phyloP scores from a whole-genome alignment of 148 eudicot genomes.

The Agrostemma githago region DNA sequence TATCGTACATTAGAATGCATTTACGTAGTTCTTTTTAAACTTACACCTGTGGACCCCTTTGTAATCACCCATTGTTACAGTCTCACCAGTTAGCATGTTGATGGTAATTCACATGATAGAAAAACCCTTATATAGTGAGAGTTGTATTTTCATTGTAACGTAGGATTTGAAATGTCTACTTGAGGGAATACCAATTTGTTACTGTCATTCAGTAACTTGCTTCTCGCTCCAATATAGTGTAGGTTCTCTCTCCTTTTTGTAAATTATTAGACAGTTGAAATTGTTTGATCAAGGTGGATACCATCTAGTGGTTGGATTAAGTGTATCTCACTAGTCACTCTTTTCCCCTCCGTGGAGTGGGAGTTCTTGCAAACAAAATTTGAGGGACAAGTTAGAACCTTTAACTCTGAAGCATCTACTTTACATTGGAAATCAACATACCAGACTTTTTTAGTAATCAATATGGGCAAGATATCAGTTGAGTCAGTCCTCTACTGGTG shows the following conservation, averaged over 20 bases:
- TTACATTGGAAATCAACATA: background rate
- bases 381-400: background rate
- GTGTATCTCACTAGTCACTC: background rate
- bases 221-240: background rate
- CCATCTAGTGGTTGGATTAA: constrained; percentile 1
- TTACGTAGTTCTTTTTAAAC: background rate
- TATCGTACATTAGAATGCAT: background rate
- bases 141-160: background rate
- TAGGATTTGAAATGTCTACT: background rate
- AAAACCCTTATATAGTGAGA: background rate
- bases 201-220: background rate
- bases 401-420: background rate
- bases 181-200: background rate
- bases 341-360: background rate
- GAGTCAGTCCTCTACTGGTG: background rate
- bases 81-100: background rate
- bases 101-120: constrained; percentile 1
- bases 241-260: background rate
- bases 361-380: background rate
- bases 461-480: background rate
- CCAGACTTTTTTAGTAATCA: background rate
- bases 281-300: background rate
- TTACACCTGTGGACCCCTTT: background rate
- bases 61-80: background rate
- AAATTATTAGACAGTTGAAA: background rate